These are phyloP conservation scores for Bipolaris victoriae DNA, from an alignment of 2,329 filamentous ascomycete species.

Conservation along the genomic window DNA sequence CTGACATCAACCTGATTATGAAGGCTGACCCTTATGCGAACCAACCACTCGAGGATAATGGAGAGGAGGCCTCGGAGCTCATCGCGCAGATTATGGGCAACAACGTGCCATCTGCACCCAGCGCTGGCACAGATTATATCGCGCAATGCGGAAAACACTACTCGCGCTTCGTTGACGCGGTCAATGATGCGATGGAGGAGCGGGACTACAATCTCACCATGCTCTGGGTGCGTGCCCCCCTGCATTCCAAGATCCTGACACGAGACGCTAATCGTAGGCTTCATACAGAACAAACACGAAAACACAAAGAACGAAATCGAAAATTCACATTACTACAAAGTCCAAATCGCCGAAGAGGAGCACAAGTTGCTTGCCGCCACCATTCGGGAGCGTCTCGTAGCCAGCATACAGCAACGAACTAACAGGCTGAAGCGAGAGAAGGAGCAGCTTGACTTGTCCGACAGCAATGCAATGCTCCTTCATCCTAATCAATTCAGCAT, in stretches of 20 bases:
- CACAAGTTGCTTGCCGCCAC: constrained; percentile 64
- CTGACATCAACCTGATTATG: constrained; percentile 84
- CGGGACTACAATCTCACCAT: constrained; percentile 82
- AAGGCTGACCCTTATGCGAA: constrained; percentile 81
- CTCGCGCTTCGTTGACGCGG: constrained; percentile 80
- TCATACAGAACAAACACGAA: constrained; percentile 61
- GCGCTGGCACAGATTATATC: constrained; percentile 71
- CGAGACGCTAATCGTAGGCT: constrained; percentile 20
- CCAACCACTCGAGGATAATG: constrained; percentile 68
- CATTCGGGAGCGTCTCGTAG: constrained; percentile 66
- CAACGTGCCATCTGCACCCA: constrained; percentile 50
- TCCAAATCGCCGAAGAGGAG: constrained; percentile 68
- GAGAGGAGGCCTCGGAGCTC: constrained; percentile 70
- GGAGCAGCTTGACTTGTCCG: constrained; percentile 69
- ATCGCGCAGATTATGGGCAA: constrained; percentile 54
- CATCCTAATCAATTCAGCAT: constrained; percentile 71
- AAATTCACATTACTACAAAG: constrained; percentile 63
- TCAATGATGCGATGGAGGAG: constrained; percentile 87
- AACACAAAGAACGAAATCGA: constrained; percentile 62
- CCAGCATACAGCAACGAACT: constrained; percentile 63
- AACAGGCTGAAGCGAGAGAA: constrained; percentile 67
- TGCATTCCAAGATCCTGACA: background rate
- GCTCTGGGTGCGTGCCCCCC: constrained; percentile 70
- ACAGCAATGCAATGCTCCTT: constrained; percentile 68
- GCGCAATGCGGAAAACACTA: constrained; percentile 78